phyloP scores from a whole-genome alignment of 805 yeast species.

The Danielia reshetovae region DNA sequence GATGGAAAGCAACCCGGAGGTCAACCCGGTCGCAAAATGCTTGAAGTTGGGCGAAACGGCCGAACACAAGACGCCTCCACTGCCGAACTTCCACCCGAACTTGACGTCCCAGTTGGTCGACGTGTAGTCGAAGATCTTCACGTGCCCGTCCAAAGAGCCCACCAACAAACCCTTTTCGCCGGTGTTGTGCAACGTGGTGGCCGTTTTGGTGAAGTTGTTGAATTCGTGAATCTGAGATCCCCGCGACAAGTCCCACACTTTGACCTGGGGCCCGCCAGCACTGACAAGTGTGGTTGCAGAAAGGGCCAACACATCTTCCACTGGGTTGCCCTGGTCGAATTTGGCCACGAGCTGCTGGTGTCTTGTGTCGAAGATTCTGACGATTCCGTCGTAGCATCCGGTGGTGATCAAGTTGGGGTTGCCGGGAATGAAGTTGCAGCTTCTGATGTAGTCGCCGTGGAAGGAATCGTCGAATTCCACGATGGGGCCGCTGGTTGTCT shows the following conservation, averaged over 20 bases:
- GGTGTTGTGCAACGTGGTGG: slow-evolving; percentile 74
- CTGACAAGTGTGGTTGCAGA: slow-evolving; percentile 73
- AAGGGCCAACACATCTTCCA: slow-evolving; percentile 77
- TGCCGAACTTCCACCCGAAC: slow-evolving; percentile 95
- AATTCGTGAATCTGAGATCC: slow-evolving; percentile 68
- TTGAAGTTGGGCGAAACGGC: slow-evolving; percentile 81
- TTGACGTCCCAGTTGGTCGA: slow-evolving; percentile 78
- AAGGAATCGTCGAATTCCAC: slow-evolving; percentile 54
- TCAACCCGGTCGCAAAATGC: slow-evolving; percentile 89
- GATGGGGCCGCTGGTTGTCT: slow-evolving; percentile 63
- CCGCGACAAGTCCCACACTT: slow-evolving; percentile 88
- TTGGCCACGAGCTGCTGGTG: slow-evolving; percentile 52
- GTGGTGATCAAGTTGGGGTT: slow-evolving; percentile 80
- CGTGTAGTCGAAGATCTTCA: slow-evolving; percentile 82
- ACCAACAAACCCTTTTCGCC: slow-evolving; percentile 80
- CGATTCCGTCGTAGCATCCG: slow-evolving; percentile 89
- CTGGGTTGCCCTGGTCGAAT: slow-evolving; percentile 72
- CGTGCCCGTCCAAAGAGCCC: slow-evolving; percentile 96
- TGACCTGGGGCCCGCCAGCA: slow-evolving; percentile 76
- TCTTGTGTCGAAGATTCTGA: slow-evolving; percentile 83
- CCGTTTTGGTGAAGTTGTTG: slow-evolving; percentile 89
- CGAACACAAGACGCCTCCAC: slow-evolving; percentile 81
- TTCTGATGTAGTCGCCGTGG: slow-evolving; percentile 85
- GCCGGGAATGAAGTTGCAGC: slow-evolving; percentile 71
- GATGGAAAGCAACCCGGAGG: slow-evolving; percentile 83